Percentiles rank a stretch among this genome's conserved stretches.
Evolutionary conservation across 768 basidiomycete species (phyloP).

Genomic region (Boletus insuetus): DNA sequence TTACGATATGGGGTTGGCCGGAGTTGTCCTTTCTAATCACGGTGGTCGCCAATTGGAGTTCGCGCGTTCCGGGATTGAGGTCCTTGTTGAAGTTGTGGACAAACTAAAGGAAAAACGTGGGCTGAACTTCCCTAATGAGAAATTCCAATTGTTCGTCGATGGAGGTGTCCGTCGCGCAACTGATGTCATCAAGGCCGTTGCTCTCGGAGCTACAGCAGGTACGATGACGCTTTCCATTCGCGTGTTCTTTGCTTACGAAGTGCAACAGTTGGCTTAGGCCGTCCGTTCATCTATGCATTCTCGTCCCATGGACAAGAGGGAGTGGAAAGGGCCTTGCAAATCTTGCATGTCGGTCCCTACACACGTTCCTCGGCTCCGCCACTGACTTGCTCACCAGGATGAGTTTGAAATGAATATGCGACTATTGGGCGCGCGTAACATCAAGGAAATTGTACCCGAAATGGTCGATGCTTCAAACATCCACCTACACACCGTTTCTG

Average conservation of each 20-base stretch:
- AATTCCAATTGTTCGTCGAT: conserved; percentile 86
- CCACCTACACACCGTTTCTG: conserved; percentile 58
- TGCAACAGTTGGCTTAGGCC: conserved; percentile 67
- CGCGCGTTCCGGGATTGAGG: conserved; percentile 83
- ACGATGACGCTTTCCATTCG: background rate
- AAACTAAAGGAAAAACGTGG: conserved; percentile 67
- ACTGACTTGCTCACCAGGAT: conserved; percentile 49
- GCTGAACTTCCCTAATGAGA: conserved; percentile 70
- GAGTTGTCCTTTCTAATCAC: conserved; percentile 85
- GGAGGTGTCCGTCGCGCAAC: conserved; percentile 93
- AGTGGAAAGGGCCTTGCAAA: conserved; percentile 77
- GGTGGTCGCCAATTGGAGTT: conserved; percentile 79
- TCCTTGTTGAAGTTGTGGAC: conserved; percentile 81
- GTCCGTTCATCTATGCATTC: conserved; percentile 87
- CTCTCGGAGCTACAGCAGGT: conserved; percentile 88
- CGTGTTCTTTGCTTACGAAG: conserved; percentile 7
- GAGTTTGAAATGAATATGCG: conserved; percentile 99
- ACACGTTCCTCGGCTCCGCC: background rate
- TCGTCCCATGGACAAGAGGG: conserved; percentile 88
- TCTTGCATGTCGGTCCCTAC: conserved; percentile 56
- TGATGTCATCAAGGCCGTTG: conserved; percentile 85
- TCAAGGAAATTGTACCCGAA: conserved; percentile 76
- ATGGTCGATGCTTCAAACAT: conserved; percentile 89
- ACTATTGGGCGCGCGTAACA: conserved; percentile 76
- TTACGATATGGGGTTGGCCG: conserved; percentile 69